These are phyloP conservation scores for Candolleomyces eurysporus DNA, from an alignment of 768 basidiomycete genomes.

Conservation along the genomic window DNA sequence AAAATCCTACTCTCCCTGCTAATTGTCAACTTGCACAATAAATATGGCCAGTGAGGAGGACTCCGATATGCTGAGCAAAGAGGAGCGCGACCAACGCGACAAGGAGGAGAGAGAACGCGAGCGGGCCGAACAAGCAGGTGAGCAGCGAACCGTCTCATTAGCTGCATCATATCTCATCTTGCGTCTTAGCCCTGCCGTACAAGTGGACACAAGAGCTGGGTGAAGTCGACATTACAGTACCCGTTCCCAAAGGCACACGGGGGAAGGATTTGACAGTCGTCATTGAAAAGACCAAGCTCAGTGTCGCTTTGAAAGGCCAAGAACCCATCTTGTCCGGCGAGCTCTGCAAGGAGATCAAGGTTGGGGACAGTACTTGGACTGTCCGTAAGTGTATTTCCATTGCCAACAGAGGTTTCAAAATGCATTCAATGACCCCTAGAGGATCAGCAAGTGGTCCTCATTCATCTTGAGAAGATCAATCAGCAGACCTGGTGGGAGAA, in stretches of 20 bases:
- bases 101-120: slow-evolving; percentile 68
- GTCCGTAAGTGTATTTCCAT: slow-evolving; percentile 57
- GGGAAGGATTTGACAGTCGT: slow-evolving; percentile 70
- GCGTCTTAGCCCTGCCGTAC: slow-evolving; percentile 76
- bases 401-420: background rate
- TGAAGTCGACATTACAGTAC: slow-evolving; percentile 80
- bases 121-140: slow-evolving; percentile 81
- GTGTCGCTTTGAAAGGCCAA: slow-evolving; percentile 80
- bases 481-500: slow-evolving; percentile 97
- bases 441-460: slow-evolving; percentile 67
- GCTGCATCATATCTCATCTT: slow-evolving; percentile 17
- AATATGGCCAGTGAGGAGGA: slow-evolving; percentile 27
- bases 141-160: slow-evolving; percentile 22
- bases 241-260: slow-evolving; percentile 86
- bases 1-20: background rate
- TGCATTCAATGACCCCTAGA: slow-evolving; percentile 41
- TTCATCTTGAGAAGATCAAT: slow-evolving; percentile 87
- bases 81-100: slow-evolving; percentile 75
- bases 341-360: slow-evolving; percentile 88
- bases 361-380: slow-evolving; percentile 98
- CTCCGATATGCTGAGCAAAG: slow-evolving; percentile 73
- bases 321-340: slow-evolving; percentile 88
- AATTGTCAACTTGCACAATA: background rate
- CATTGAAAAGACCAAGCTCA: slow-evolving; percentile 81
- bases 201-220: slow-evolving; percentile 87